Base-by-base conservation (phyloP, 1,284 basidiomycete genomes). In the Malassezia cuniculi region DNA sequence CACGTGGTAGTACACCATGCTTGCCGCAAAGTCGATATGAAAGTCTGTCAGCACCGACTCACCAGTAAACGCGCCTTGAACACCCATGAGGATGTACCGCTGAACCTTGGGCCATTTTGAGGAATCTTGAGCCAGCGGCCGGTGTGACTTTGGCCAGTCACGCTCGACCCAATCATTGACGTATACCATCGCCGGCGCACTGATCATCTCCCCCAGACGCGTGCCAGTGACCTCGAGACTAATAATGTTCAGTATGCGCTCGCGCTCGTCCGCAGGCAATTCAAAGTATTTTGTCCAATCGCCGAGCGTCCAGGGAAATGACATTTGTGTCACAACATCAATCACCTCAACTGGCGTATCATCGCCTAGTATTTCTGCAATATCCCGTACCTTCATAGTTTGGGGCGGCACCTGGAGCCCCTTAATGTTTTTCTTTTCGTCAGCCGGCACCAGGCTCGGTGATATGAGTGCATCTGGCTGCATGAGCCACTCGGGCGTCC, bases 141-240 rank as follows among this genome's bases (percentile, higher is more conserved):
- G 65, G 26, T 57, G 49, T 30, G 61, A 48, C 30, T 39, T 18
- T 0, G 84, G 85, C 90, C 90, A 97, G 66, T 80, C 85, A 52
- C 81, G 84, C 61, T 93, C 85, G 8, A 94, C 89, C 90, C 90
- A 97, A 59, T 94, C 90, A 47, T 93, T 69, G 44, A 94, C 84
- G 46, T 82, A 75, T 15, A 60, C 54, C 11, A 60, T 33, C 22
- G 76, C 75, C 0, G 90, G 90, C 6, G 87, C 85, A 6, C 79
- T 70, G 17, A 97, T 79, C 57, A 75, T 73, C 48, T 82, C 76
- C 5, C 78, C 80, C 18, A 89, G 71, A 24, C 75, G 71, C 1
- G 82, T 84, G 2, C 79, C 80, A 0, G 80, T 80, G 22, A 89
- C 78, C 65, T 89, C 85, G 36, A 89, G 71, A 5, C 81, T 84